These are phyloP conservation scores for Fusarium sp. DNA, from an alignment of 2,329 filamentous ascomycete species.

Conservation along the genomic window DNA sequence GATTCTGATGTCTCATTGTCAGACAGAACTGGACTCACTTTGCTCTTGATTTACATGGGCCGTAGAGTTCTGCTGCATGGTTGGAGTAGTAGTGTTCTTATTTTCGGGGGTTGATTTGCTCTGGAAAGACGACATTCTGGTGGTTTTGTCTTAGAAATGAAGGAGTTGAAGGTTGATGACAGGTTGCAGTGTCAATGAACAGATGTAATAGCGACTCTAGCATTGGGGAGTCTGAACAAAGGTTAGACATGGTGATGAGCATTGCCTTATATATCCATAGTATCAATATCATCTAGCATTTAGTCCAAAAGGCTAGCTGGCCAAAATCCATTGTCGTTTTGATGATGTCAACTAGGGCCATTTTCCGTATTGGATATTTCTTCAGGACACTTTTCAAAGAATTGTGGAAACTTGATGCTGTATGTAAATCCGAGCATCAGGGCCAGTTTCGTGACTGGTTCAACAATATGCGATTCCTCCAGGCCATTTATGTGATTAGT, in stretches of 20 bases:
- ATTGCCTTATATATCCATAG: neutral
- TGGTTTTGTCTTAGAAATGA: fast-evolving
- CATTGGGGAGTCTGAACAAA: fast-evolving
- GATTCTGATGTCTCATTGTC: fast-evolving
- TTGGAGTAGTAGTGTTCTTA: fast-evolving
- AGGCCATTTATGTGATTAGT: neutral
- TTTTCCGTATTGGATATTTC: neutral
- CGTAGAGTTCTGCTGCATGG: fast-evolving
- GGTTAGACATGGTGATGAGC: fast-evolving
- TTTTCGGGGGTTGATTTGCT: fast-evolving
- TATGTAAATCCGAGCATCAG: no score
- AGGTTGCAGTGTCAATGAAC: fast-evolving
- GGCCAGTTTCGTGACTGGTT: neutral
- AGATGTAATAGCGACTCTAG: fast-evolving
- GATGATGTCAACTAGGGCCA: neutral
- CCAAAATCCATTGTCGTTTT: neutral
- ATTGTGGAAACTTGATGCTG: fast-evolving
- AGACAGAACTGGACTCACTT: fast-evolving
- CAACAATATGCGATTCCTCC: fast-evolving
- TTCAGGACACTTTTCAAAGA: neutral
- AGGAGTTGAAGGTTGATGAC: fast-evolving
- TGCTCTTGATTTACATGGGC: no score
- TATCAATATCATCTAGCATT: fast-evolving
- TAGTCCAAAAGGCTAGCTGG: neutral
- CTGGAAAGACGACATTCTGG: fast-evolving